phyloP scores from a whole-genome alignment of 768 basidiomycete genomes.

The Mycena albidolilacea region DNA sequence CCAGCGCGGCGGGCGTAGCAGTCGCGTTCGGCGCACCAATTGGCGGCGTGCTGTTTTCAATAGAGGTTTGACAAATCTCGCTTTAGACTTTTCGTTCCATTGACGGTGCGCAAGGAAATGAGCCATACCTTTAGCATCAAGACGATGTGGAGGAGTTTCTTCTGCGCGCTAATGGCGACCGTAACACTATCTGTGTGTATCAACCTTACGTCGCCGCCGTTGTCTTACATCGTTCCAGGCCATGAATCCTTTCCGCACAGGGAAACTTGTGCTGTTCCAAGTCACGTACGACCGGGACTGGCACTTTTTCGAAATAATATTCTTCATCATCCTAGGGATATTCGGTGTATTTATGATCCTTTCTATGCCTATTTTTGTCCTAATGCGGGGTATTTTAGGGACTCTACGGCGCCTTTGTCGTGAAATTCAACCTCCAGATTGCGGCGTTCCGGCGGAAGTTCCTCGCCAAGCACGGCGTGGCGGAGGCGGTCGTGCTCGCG shows the following conservation, averaged over 20 bases:
- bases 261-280: conserved; percentile 97
- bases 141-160: conserved; percentile 99
- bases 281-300: conserved; percentile 98
- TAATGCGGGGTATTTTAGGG: conserved; percentile 67
- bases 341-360: conserved; percentile 79
- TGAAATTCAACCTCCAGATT: conserved; percentile 97
- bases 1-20: conserved; percentile 97
- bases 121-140: conserved; percentile 96
- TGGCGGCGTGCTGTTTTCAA: conserved; percentile 96
- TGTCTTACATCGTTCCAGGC: conserved; percentile 64
- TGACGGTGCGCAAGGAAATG: conserved; percentile 84
- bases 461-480: conserved; percentile 84
- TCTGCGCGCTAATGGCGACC: conserved; percentile 97
- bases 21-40: conserved; percentile 99
- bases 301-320: conserved; percentile 99
- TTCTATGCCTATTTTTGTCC: background rate
- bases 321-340: conserved; percentile 94
- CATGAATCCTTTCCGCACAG: conserved; percentile 98
- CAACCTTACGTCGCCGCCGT: conserved; percentile 33
- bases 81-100: background rate
- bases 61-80: conserved; percentile 73
- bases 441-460: conserved; percentile 96
- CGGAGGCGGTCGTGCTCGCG: conserved; percentile 91
- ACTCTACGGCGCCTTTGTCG: conserved; percentile 95
- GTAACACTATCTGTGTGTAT: conserved; percentile 91